Conservation (phyloP, 192 early-diverging fungal genomes). For the Backusella luteola region DNA sequence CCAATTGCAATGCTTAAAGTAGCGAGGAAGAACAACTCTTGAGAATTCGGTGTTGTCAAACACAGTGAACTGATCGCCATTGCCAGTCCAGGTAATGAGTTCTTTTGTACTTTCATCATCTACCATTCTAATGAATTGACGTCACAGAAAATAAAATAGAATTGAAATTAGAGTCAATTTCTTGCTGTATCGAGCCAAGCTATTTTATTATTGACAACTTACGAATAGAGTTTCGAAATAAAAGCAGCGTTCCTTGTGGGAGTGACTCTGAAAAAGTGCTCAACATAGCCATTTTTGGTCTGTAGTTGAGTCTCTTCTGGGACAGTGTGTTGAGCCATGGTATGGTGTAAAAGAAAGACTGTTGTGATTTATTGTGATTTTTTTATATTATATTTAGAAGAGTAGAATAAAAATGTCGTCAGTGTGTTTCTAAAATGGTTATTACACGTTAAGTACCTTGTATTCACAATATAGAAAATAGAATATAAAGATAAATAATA, state of each 20-base stretch:
- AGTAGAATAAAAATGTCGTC: not conserved
- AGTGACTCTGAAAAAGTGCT: constrained; percentile 3
- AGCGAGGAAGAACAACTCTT: constrained; percentile 68
- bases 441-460: too few species aligned
- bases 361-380: too few species aligned
- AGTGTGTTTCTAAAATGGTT: not conserved
- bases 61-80: constrained; percentile 82
- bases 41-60: constrained; percentile 81
- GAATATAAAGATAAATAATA: not conserved
- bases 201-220: not conserved
- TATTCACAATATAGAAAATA: not conserved
- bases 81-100: constrained; percentile 68
- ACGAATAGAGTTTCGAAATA: constrained; percentile 9
- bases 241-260: constrained; percentile 9
- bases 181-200: too few species aligned
- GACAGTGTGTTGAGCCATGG: not conserved
- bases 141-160: not conserved
- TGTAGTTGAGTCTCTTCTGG: constrained; percentile 1
- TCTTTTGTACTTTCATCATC: constrained; percentile 58
- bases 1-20: constrained; percentile 90
- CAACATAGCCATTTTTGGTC: not conserved
- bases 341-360: not conserved
- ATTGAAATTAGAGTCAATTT: too few species aligned
- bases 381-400: not conserved
- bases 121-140: constrained; percentile 53